phyloP scores from a whole-genome alignment of 495 filamentous ascomycete species.

The Emericellopsis terricola region DNA sequence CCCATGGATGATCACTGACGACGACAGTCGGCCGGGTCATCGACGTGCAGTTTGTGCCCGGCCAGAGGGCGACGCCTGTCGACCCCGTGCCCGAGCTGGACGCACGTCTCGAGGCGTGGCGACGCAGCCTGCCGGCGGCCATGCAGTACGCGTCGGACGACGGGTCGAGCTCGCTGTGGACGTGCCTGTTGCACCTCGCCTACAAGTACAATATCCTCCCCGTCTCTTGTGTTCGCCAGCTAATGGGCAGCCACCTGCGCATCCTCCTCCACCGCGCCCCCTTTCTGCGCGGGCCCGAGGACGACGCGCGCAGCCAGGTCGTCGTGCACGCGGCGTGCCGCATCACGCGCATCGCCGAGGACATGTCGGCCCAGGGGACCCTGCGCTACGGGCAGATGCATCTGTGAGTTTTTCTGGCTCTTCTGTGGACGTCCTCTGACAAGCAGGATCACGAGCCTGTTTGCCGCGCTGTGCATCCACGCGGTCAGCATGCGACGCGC shows the following conservation, averaged over 20 bases:
- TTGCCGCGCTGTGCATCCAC: conserved; percentile 29
- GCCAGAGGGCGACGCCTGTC: conserved; percentile 11
- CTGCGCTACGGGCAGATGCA: conserved; percentile 27
- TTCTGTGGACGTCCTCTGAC: neutral
- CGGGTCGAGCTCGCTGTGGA: conserved; percentile 13
- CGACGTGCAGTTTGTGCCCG: conserved; percentile 22
- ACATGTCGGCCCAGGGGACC: conserved; percentile 26
- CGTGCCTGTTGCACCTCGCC: conserved; percentile 25
- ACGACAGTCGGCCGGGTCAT: conserved; percentile 27
- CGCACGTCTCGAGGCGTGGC: conserved; percentile 17
- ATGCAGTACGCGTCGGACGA: conserved; percentile 13
- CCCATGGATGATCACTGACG: too few species aligned
- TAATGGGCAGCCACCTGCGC: conserved; percentile 7
- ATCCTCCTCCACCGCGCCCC: conserved; percentile 23
- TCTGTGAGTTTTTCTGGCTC: conserved; percentile 11
- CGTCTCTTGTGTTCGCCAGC: neutral
- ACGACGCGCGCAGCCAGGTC: conserved; percentile 12
- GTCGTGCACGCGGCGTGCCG: conserved; percentile 25
- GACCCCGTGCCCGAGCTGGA: conserved; percentile 13
- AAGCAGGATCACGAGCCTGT: conserved; percentile 25
- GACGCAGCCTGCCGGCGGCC: conserved; percentile 14
- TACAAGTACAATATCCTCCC: conserved; percentile 16
- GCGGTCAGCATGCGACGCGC: conserved; percentile 24
- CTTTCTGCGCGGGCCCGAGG: conserved; percentile 14
- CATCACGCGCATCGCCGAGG: conserved; percentile 25